Base-by-base conservation (phyloP, 1,284 basidiomycete species). In the Rhodotorula sp. region DNA sequence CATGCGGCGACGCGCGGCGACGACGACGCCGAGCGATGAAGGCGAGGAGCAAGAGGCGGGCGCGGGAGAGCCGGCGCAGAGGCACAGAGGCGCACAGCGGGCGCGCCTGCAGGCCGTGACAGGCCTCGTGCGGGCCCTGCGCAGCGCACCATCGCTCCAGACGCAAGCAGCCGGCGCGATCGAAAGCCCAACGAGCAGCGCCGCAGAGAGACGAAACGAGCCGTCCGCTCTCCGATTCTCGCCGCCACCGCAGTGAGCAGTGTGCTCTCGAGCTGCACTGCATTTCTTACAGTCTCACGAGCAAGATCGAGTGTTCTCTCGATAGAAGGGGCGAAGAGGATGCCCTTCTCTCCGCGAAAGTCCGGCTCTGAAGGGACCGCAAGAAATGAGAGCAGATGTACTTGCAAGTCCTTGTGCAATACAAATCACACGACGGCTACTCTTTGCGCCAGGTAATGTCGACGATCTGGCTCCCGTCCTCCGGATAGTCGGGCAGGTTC, bases 401-500 rank as follows among this genome's bases (percentile, higher is more conserved):
- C 34, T 34, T 34, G 34, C 34, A 34, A 34, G 34, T 2, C 34
- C 5, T 34, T 34, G 34, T 34, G 34, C 34, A 34, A 34, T 34
- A 5, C 48, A 49, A 14, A 14, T 49, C 21, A n/a, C 50, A 12
- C 34, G 34, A 34, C n/a, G 13, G 19, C 48, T 44, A 70, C 56
- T 59, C 61, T 42, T 66, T 67, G 25, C 52, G 56, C 53, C 60
- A 49, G 2, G 75, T 73, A 12, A 79, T 73, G 23, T 79, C 74
- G 19, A 78, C 78, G 23, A 70, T 67, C 48, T 78, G 77, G 14
- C 63, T 66, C 13, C 70, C 62, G 1, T 72, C 70, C 17, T 70
- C 70, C 41, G 66, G 66, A 59, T 78, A 79, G n/a, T 64, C 58
- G 4, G 78, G 77, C 42, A 78, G 64, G 63, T 77, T 64, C 16